A percentile compares a stretch with the other conserved stretches of the same genome.
phyloP scores from a whole-genome alignment of 2,329 filamentous ascomycete species.

The Sporothrix mexicana region DNA sequence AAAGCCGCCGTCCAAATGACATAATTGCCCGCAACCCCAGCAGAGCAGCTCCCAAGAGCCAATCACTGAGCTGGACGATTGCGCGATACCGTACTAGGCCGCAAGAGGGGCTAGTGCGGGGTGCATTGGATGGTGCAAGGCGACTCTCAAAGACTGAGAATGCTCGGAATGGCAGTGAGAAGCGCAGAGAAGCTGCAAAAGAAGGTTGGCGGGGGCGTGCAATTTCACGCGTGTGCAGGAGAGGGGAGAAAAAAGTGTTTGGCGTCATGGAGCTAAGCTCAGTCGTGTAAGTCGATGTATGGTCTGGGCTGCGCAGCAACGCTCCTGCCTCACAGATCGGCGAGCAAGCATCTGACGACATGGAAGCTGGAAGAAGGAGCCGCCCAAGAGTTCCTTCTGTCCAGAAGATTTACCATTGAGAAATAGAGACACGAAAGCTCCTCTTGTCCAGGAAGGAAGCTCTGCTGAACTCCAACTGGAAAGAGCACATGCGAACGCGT shows the following conservation, averaged over 20 bases:
- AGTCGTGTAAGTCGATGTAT: constrained; percentile 26
- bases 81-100: constrained; percentile 38
- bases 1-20: constrained; percentile 36
- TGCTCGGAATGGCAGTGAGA: neutral
- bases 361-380: neutral
- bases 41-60: constrained; percentile 8
- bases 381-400: neutral
- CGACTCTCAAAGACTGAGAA: neutral
- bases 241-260: neutral
- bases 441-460: neutral
- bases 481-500: constrained; percentile 9
- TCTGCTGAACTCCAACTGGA: neutral
- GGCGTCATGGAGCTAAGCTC: constrained; percentile 28
- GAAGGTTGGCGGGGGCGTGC: neutral
- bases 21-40: constrained; percentile 34
- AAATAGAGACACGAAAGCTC: neutral
- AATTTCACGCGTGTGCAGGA: constrained; percentile 5
- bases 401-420: neutral
- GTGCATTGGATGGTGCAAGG: constrained; percentile 27
- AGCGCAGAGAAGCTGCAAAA: neutral
- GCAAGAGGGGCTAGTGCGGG: constrained; percentile 35
- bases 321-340: constrained; percentile 13
- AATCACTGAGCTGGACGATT: constrained; percentile 35
- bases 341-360: neutral
- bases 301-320: constrained; percentile 19